Conservation (phyloP, 1,284 basidiomycete species). For the Mycena citricolor region DNA sequence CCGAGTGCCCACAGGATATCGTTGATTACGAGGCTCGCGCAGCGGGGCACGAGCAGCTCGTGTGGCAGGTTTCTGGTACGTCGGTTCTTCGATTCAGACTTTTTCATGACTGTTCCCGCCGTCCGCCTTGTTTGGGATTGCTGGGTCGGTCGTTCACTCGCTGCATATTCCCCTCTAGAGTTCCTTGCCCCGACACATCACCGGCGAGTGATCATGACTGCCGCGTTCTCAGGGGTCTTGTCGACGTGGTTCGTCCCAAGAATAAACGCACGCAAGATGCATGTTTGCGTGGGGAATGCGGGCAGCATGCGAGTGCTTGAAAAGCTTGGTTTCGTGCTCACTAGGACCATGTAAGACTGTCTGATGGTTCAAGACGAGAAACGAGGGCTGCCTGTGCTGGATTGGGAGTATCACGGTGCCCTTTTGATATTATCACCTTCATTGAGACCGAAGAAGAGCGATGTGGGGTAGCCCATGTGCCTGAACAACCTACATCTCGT, state of each 20-base stretch:
- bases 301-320: slow-evolving; percentile 60
- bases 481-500: too few species aligned
- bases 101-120: neutral
- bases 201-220: slow-evolving; percentile 64
- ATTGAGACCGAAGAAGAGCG: too few species aligned
- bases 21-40: slow-evolving; percentile 29
- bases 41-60: slow-evolving; percentile 44
- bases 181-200: slow-evolving; percentile 58
- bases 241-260: slow-evolving; percentile 56
- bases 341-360: slow-evolving; percentile 4
- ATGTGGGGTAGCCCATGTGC: too few species aligned
- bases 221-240: slow-evolving; percentile 51
- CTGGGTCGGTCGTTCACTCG: too few species aligned
- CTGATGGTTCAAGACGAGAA: slow-evolving; percentile 12
- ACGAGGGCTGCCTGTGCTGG: slow-evolving; percentile 13
- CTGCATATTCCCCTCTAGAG: too few species aligned
- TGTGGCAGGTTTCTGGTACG: slow-evolving; percentile 53
- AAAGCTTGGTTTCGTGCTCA: slow-evolving; percentile 52
- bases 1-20: slow-evolving; percentile 16
- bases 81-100: neutral
- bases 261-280: slow-evolving; percentile 63
- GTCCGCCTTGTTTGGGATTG: neutral
- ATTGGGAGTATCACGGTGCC: slow-evolving; percentile 16
- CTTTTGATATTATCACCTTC: too few species aligned
- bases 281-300: slow-evolving; percentile 46